phyloP scores from a whole-genome alignment of 78 protist species.

The Mastigamoeba balamuthi region DNA sequence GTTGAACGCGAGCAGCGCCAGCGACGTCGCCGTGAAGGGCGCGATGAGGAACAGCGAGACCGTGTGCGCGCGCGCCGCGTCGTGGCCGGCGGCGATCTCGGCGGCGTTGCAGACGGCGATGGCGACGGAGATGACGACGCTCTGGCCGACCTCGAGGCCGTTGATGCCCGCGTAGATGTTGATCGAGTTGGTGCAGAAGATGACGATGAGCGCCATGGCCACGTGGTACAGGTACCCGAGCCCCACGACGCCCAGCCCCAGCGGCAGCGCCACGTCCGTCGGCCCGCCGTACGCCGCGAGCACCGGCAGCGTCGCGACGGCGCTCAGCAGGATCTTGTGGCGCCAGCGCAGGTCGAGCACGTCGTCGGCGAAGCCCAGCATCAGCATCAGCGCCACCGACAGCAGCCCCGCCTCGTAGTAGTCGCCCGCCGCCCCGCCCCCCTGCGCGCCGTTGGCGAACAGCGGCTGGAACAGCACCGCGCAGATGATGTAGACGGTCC shows the following conservation, averaged over 20 bases:
- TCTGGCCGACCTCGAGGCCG: constrained; percentile 92
- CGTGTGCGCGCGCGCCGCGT: constrained; percentile 26
- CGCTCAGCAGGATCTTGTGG: constrained; percentile 78
- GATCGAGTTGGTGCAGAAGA: constrained; percentile 93
- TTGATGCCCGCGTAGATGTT: constrained; percentile 93
- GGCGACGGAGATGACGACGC: constrained; percentile 61
- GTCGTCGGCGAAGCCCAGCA: constrained; percentile 97
- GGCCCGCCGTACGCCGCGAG: constrained; percentile 71
- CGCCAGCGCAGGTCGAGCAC: constrained; percentile 85
- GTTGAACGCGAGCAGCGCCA: constrained; percentile 66
- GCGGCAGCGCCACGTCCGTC: constrained; percentile 66
- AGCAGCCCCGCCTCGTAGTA: constrained; percentile 74
- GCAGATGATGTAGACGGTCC: constrained; percentile 54
- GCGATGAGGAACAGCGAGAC: constrained; percentile 46
- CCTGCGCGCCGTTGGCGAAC: constrained; percentile 23
- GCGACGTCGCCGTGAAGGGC: constrained; percentile 67
- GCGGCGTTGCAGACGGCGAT: constrained; percentile 45
- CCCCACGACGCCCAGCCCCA: background rate
- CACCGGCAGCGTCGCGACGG: constrained; percentile 90
- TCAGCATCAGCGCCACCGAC: constrained; percentile 69
- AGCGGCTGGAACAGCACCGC: constrained; percentile 55
- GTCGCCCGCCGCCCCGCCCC: constrained; percentile 13
- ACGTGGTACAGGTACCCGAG: constrained; percentile 71
- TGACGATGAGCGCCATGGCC: constrained; percentile 67
- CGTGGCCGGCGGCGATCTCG: background rate